Base-by-base conservation (phyloP, 2,329 filamentous ascomycete species). In the Thielaviopsis populi region DNA sequence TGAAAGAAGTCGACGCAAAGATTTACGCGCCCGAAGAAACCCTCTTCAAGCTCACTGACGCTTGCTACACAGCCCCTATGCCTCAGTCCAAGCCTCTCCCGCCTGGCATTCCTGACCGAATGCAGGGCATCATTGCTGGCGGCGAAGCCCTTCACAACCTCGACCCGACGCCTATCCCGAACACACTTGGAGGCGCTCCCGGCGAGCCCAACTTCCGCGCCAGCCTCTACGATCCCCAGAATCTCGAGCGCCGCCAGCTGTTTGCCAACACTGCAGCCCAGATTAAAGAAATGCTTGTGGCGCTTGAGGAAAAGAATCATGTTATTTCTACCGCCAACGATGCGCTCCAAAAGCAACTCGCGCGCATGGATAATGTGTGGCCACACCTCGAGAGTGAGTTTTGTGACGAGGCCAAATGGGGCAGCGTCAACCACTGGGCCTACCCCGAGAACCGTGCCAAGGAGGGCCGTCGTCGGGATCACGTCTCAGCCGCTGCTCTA, bases 1-100 rank as follows among this genome's bases (percentile, higher is more conserved):
- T 99, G 69, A 96, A 96, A 74, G 94, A 99, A 76, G 94, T 97
- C 59, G 94, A 99, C 77, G 92, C 92, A 67, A 99, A 99, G 76
- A 88, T 95, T 68, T 94, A 91, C 75, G 85, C 85, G 30, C 88
- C 94, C 6, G 90, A 96, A 73, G 87, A 94, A 69, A 82, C 86
- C 70, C 80, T 99, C 65, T 85, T 87, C 71, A 82, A 87, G 71
- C 80, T 95, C 67, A 83, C 95, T 69, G 80, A 85, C 67, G 80
- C 80, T 62, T 83, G 88, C 67, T 76, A 77, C 67, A 77, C 81
- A 69, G 73, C 75, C 43, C 73, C 75, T 43, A 63, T 65, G 63
- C 65, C 65, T 4, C 62, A 64, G 27, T 59, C 27, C 8, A 63
- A 60, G 27, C n/a, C 61, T 11, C 48, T 63, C 5, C 63, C 63